phyloP scores from a whole-genome alignment of 805 yeast species.

The Zygotorulaspora sp. region DNA sequence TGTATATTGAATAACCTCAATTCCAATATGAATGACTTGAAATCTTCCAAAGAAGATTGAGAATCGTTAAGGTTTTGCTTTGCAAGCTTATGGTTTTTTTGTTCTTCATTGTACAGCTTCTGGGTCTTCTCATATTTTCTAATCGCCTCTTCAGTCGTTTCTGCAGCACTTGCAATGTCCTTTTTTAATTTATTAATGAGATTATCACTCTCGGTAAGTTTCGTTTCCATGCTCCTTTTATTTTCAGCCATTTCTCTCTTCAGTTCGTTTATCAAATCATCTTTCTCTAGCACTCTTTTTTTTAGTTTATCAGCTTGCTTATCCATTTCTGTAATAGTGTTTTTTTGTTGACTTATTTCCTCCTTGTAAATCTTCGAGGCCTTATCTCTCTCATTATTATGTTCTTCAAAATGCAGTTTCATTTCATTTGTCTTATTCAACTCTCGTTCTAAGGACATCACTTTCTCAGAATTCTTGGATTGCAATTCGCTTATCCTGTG shows the following conservation, averaged over 20 bases:
- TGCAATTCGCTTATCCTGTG: slow-evolving; percentile 4
- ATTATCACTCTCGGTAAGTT: neutral
- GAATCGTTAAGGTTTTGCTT: slow-evolving; percentile 5
- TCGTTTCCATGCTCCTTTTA: neutral
- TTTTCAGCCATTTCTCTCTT: neutral
- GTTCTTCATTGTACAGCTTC: slow-evolving; percentile 3
- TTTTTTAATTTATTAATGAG: slow-evolving; percentile 1
- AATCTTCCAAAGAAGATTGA: slow-evolving; percentile 2
- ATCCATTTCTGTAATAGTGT: slow-evolving; percentile 8
- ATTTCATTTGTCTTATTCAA: slow-evolving; percentile 3
- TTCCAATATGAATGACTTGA: slow-evolving; percentile 11
- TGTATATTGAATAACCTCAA: slow-evolving; percentile 15
- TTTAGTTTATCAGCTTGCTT: slow-evolving; percentile 8
- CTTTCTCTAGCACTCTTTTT: slow-evolving; percentile 5
- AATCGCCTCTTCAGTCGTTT: slow-evolving; percentile 1
- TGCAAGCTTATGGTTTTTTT: slow-evolving; percentile 5
- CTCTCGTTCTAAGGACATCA: slow-evolving; percentile 3
- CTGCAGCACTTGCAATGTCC: neutral
- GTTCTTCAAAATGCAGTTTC: neutral
- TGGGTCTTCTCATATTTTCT: slow-evolving; percentile 3
- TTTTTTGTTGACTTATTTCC: neutral
- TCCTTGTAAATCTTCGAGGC: neutral
- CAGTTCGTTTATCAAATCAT: slow-evolving; percentile 2
- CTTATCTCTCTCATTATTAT: neutral
- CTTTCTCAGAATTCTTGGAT: slow-evolving; percentile 4